phyloP scores from a whole-genome alignment of 139 green algal genomes.

The Tetraselmis striata region DNA sequence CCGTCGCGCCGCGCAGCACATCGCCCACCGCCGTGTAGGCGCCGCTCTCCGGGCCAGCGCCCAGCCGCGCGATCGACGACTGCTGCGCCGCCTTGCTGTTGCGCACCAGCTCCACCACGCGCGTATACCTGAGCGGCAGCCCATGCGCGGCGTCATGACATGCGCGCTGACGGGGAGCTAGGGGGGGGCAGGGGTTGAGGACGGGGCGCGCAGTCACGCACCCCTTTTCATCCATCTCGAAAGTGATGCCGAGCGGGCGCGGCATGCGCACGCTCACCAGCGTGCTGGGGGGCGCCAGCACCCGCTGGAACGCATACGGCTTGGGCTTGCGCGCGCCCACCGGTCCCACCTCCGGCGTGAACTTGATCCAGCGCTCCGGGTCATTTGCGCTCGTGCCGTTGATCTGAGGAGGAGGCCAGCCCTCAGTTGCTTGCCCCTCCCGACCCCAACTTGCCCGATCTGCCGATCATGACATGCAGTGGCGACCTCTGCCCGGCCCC shows the following conservation, averaged over 20 bases:
- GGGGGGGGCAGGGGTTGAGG: too few species aligned
- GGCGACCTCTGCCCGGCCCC: too few species aligned
- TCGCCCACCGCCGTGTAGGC: not conserved
- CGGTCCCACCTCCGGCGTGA: not conserved
- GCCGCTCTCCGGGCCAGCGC: not conserved
- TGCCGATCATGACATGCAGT: too few species aligned
- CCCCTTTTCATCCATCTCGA: not conserved
- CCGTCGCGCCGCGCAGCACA: not conserved
- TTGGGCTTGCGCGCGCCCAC: not conserved
- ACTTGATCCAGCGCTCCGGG: not conserved
- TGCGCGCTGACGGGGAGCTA: too few species aligned
- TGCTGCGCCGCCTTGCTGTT: not conserved
- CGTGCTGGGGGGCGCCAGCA: not conserved
- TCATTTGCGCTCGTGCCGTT: not conserved
- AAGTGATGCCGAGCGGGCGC: not conserved
- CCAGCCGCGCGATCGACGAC: not conserved
- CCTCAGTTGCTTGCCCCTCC: too few species aligned
- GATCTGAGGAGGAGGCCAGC: not conserved
- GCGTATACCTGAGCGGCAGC: not conserved
- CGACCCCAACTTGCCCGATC: too few species aligned
- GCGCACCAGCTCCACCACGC: not conserved
- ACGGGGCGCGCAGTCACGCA: too few species aligned
- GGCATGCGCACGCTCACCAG: not conserved
- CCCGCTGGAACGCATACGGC: not conserved
- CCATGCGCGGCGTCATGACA: too few species aligned